Evolutionary conservation across 2,329 filamentous ascomycete species (phyloP).

Genomic region (Aspergillus unguis): DNA sequence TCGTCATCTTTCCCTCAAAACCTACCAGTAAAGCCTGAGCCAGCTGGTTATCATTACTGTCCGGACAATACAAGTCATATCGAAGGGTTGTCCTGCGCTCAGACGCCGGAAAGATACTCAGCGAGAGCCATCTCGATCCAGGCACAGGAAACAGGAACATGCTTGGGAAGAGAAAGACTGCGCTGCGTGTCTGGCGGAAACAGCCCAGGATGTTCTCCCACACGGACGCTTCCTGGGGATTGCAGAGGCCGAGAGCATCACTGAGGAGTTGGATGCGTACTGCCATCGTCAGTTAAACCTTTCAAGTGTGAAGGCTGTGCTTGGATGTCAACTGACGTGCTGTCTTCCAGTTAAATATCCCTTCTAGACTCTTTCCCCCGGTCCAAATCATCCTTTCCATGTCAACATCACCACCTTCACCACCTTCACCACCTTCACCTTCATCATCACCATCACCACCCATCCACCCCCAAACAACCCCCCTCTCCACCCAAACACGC

Average conservation of each 20-base stretch:
- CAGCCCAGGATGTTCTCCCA: neutral
- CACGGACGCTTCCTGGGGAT: too few species aligned
- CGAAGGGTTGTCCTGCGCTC: slow-evolving; percentile 27
- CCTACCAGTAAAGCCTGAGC: neutral
- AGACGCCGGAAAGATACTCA: slow-evolving; percentile 28
- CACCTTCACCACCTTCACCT: slow-evolving; percentile 10
- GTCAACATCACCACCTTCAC: neutral
- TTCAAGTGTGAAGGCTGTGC: too few species aligned
- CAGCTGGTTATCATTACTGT: neutral
- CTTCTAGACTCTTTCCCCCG: slow-evolving; percentile 25
- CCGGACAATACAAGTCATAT: slow-evolving; percentile 27
- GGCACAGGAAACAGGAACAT: slow-evolving; percentile 23
- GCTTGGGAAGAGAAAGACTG: slow-evolving; percentile 22
- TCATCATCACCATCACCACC: slow-evolving; percentile 1
- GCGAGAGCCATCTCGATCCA: slow-evolving; percentile 15
- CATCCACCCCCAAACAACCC: slow-evolving; percentile 8
- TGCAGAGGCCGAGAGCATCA: neutral
- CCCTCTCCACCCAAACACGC: slow-evolving; percentile 20
- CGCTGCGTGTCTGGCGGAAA: neutral
- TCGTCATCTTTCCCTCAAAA: slow-evolving; percentile 1
- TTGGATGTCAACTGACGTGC: slow-evolving; percentile 19
- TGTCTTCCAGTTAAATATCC: slow-evolving; percentile 35
- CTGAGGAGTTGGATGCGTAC: slow-evolving; percentile 4
- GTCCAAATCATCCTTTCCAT: slow-evolving; percentile 10
- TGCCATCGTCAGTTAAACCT: neutral